Conservation (phyloP, 2,329 filamentous ascomycete genomes). For the Trichoderma lentiforme region DNA sequence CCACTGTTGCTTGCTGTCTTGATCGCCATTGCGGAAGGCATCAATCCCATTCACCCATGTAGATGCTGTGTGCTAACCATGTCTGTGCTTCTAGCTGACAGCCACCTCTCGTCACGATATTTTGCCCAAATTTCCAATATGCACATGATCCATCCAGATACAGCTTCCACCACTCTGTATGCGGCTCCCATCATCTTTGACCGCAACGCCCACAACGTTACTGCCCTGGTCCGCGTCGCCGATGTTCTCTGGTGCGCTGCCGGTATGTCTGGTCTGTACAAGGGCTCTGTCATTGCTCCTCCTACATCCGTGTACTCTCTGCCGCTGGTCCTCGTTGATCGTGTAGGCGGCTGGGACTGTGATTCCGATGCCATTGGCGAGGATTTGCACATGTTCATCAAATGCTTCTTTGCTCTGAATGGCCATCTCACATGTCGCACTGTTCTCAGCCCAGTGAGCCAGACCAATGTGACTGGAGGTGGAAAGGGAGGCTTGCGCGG, state of each 20-base stretch:
- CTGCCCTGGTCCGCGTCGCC: constrained; percentile 65
- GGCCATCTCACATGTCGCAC: constrained; percentile 64
- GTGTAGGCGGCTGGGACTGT: constrained; percentile 70
- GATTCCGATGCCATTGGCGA: constrained; percentile 70
- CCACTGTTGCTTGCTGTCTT: not conserved
- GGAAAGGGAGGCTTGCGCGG: constrained; percentile 52
- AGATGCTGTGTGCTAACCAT: not conserved
- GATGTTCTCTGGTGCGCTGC: constrained; percentile 71
- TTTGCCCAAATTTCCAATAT: constrained; percentile 62
- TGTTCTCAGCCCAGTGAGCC: constrained; percentile 66
- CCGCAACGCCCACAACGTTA: constrained; percentile 66
- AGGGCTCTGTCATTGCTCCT: constrained; percentile 60
- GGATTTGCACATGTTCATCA: constrained; percentile 74
- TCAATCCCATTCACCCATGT: not conserved
- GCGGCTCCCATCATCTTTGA: constrained; percentile 71
- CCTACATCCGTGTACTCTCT: constrained; percentile 73
- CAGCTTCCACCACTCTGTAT: constrained; percentile 62
- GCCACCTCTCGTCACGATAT: constrained; percentile 66
- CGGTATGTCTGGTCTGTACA: constrained; percentile 66
- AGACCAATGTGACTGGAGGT: constrained; percentile 66
- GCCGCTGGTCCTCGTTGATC: constrained; percentile 62
- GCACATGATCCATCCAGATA: constrained; percentile 58
- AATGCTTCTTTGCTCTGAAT: constrained; percentile 72
- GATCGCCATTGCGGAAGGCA: not conserved
- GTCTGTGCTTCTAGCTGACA: constrained; percentile 54